phyloP scores from a whole-genome alignment of 2,329 filamentous ascomycete species.

The Claviceps pazoutovae region DNA sequence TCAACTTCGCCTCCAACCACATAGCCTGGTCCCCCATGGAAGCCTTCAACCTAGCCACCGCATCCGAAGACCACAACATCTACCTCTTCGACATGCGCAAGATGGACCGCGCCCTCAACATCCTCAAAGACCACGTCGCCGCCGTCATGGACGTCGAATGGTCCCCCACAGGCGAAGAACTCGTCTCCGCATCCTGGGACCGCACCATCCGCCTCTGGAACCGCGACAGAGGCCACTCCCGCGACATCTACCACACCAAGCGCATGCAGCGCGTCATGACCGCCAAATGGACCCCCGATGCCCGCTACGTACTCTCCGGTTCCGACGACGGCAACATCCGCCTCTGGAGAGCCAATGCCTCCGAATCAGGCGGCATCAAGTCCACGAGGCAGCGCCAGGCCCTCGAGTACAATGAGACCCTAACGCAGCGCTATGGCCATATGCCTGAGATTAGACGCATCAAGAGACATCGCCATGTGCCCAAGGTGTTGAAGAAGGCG shows the following conservation, averaged over 20 bases:
- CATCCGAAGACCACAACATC: conserved; percentile 87
- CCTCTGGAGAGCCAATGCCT: conserved; percentile 81
- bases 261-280: conserved; percentile 93
- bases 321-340: conserved; percentile 84
- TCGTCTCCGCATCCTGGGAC: conserved; percentile 78
- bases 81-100: conserved; percentile 86
- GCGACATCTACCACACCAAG: conserved; percentile 95
- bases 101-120: conserved; percentile 74
- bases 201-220: conserved; percentile 79
- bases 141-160: conserved; percentile 97
- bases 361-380: conserved; percentile 71
- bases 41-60: conserved; percentile 86
- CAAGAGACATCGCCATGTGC: conserved; percentile 77
- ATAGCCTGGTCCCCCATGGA: conserved; percentile 95
- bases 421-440: conserved; percentile 74
- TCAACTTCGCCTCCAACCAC: conserved; percentile 72
- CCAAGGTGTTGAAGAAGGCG: conserved; percentile 90
- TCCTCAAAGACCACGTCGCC: conserved; percentile 75
- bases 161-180: conserved; percentile 83
- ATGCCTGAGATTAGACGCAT: conserved; percentile 95
- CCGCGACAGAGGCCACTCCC: conserved; percentile 64
- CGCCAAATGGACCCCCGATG: conserved; percentile 73
- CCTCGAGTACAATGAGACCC: conserved; percentile 78
- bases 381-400: conserved; percentile 73
- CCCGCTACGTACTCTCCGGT: conserved; percentile 77